Base-by-base conservation (phyloP, 805 yeast genomes). In the Candida pseudofarinosa region DNA sequence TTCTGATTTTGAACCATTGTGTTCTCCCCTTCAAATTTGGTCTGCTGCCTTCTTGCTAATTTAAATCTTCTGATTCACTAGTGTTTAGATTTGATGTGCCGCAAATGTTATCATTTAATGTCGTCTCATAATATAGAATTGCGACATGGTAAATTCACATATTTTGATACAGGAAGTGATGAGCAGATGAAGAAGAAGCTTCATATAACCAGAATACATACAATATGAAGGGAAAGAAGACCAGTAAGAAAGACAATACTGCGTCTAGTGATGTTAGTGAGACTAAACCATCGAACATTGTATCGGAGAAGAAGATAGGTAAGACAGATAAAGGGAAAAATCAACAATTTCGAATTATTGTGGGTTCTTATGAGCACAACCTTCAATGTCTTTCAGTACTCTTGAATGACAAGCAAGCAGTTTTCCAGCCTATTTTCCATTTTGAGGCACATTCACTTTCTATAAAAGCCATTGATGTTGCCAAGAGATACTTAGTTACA, bases 341-440 rank as follows among this genome's bases (percentile, higher is more conserved):
- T 8, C 42, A 53, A 3, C 79, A 74, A 53, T 85, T 91, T 52
- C 75, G 99, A 59, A 81, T 93, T 18, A 77, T 91, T 54, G 95
- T 88, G 10, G 99, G 99, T 19, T 89, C 97, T 0, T 93, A 93
- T 56, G 99, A 93, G 66, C 99, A 93, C 66, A 88, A 89, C 48
- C 65, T 93, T 37, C 67, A 90, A 33, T 89, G 97, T 70, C 72
- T 89, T 13, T 87, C 97, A 1, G 67, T 88, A 35, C 75, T 82
- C n/a, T 54, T 88, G 19, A 76, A 80, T 46, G 35, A 50, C 5
- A 65, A 63, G 41, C 69, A 75, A 6, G 82, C 89, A 1, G 72
- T 87, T 7, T 93, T 93, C 67, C 89, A 88, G 37, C 96, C 98
- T 2, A 83, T 93, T 35, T 93, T 93, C 71, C 97, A 93, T 62